Evolutionary conservation across 2,329 filamentous ascomycete species (phyloP).

Genomic region (Trichoderma simmonsii): DNA sequence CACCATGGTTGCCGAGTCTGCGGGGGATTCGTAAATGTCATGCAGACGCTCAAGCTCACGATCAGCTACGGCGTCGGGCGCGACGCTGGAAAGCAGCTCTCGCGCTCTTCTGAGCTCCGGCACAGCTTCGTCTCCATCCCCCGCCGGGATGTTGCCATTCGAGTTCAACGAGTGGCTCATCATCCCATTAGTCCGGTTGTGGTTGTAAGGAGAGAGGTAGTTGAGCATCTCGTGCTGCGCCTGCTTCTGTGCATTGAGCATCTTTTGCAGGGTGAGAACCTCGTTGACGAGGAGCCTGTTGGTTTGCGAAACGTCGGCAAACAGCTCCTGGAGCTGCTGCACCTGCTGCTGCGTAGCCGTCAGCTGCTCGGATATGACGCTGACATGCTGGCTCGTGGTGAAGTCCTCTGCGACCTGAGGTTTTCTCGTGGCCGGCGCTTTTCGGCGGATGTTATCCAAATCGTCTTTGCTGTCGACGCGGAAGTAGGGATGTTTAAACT

Average conservation of each 20-base stretch:
- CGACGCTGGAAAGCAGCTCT: slow-evolving; percentile 53
- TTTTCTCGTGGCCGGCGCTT: slow-evolving; percentile 89
- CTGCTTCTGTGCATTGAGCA: slow-evolving; percentile 56
- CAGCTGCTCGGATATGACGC: slow-evolving; percentile 82
- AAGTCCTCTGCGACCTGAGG: slow-evolving; percentile 64
- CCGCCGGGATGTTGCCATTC: slow-evolving; percentile 37
- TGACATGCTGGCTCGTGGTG: slow-evolving; percentile 80
- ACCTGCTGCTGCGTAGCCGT: slow-evolving; percentile 90
- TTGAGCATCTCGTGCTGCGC: slow-evolving; percentile 57
- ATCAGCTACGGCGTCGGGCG: slow-evolving; percentile 51
- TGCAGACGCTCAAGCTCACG: slow-evolving; percentile 55
- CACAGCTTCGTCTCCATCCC: slow-evolving; percentile 49
- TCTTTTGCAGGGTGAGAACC: slow-evolving; percentile 58
- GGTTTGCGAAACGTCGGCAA: slow-evolving; percentile 68
- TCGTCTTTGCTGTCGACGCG: slow-evolving; percentile 94
- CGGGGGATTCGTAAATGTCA: slow-evolving; percentile 51
- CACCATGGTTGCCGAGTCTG: slow-evolving; percentile 48
- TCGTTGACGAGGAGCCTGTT: slow-evolving; percentile 62
- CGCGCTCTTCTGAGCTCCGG: slow-evolving; percentile 54
- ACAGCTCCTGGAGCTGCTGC: slow-evolving; percentile 79
- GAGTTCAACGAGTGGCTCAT: slow-evolving; percentile 34
- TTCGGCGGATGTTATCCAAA: slow-evolving; percentile 91
- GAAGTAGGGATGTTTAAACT: slow-evolving; percentile 97
- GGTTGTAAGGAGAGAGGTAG: slow-evolving; percentile 50
- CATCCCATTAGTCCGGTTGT: slow-evolving; percentile 39